phyloP scores from a whole-genome alignment of 768 basidiomycete genomes.

The Leucocoprinus leucothites region DNA sequence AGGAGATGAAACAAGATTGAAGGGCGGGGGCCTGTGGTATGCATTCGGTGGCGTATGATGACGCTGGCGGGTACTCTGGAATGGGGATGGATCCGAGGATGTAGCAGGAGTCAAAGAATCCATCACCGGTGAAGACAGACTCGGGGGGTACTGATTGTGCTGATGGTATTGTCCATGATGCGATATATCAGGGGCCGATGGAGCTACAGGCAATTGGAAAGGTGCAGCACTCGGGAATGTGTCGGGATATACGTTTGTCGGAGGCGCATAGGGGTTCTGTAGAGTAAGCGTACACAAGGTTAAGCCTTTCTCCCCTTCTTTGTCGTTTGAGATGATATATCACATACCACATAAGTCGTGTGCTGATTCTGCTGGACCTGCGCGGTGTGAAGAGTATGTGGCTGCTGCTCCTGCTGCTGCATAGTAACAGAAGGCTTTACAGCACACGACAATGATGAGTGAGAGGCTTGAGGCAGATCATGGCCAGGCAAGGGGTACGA shows the following conservation, averaged over 20 bases:
- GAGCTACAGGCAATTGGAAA: not conserved
- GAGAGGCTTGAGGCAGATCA: not conserved
- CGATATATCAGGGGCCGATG: not conserved
- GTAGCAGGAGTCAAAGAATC: slow-evolving; percentile 1
- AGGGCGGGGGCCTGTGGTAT: not conserved
- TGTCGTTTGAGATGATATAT: not conserved
- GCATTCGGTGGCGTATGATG: not conserved
- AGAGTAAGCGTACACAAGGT: not conserved
- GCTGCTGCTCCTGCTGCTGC: not conserved
- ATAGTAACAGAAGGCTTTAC: not conserved
- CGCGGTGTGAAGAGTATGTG: not conserved
- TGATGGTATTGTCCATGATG: not conserved
- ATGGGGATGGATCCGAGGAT: slow-evolving; percentile 1
- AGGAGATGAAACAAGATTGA: not conserved
- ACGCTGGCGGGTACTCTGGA: not conserved
- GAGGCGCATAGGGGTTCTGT: not conserved
- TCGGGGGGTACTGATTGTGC: not conserved
- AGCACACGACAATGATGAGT: not conserved
- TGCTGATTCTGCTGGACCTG: not conserved
- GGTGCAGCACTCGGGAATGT: not conserved
- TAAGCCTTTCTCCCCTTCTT: not conserved
- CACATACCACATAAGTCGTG: not conserved
- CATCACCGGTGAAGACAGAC: slow-evolving; percentile 7
- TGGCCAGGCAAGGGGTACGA: not conserved
- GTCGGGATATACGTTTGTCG: not conserved